Conservation (phyloP, 75 land plant species). For the Pinus albicaulis region DNA sequence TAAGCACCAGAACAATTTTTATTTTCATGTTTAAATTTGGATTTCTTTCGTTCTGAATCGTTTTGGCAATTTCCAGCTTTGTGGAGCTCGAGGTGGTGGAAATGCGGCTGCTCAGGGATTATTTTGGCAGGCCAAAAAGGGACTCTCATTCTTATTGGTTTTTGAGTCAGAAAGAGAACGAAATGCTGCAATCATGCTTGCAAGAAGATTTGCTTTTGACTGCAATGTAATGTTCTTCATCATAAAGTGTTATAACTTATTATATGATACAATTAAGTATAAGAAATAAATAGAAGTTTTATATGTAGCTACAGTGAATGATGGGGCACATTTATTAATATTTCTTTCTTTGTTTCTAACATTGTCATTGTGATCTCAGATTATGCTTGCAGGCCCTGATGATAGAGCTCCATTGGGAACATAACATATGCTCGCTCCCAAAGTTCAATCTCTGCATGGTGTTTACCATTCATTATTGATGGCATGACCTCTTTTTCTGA, state of each 20-base stretch:
- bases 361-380: slow-evolving; percentile 31
- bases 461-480: background rate
- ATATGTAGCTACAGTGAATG: slow-evolving; percentile 1
- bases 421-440: background rate
- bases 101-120: slow-evolving; percentile 73
- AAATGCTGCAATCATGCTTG: slow-evolving; percentile 94
- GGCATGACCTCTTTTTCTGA: background rate
- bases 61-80: slow-evolving; percentile 44
- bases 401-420: slow-evolving; percentile 47
- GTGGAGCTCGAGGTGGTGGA: slow-evolving; percentile 90
- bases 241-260: background rate
- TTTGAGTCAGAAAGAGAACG: slow-evolving; percentile 93
- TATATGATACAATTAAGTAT: background rate
- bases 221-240: slow-evolving; percentile 67
- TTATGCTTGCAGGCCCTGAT: slow-evolving; percentile 74
- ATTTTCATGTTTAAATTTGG: background rate
- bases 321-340: background rate
- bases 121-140: slow-evolving; percentile 87
- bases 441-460: background rate
- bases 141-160: slow-evolving; percentile 62
- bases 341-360: slow-evolving; percentile 2
- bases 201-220: slow-evolving; percentile 79
- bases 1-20: background rate
- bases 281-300: background rate
- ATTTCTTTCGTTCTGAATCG: background rate